Evolutionary conservation across 371 early-diverging fungal genomes (phyloP).

Genomic region (Lichtheimia ramosa): DNA sequence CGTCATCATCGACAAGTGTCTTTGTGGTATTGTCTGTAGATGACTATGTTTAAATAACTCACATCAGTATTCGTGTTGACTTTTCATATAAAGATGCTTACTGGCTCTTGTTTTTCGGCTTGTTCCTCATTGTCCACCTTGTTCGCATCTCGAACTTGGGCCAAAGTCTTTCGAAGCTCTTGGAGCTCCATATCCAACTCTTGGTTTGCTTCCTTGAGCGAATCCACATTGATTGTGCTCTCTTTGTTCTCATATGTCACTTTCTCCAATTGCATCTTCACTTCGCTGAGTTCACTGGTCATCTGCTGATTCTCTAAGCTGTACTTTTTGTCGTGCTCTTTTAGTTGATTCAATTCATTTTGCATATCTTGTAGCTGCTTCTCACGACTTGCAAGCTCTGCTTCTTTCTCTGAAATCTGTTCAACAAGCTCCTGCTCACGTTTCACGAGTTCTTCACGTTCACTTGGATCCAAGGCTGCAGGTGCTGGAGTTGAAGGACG

Average conservation of each 20-base stretch:
- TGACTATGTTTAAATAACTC: background rate
- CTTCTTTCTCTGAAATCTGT: conserved; percentile 83
- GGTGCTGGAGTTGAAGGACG: conserved; percentile 78
- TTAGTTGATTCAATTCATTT: conserved; percentile 66
- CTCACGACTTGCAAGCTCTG: conserved; percentile 55
- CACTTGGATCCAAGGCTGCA: conserved; percentile 71
- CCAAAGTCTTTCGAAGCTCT: conserved; percentile 61
- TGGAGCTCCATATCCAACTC: conserved; percentile 70
- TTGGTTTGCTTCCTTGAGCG: conserved; percentile 78
- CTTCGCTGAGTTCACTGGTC: conserved; percentile 64
- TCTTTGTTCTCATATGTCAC: conserved; percentile 85
- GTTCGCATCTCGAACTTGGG: conserved; percentile 60
- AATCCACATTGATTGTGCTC: conserved; percentile 76
- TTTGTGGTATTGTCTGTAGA: conserved; percentile 2
- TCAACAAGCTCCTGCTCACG: conserved; percentile 92
- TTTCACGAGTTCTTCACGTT: conserved; percentile 87
- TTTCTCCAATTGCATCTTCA: conserved; percentile 82
- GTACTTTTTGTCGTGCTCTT: conserved; percentile 55
- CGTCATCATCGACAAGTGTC: conserved; percentile 48
- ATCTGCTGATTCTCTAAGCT: conserved; percentile 72
- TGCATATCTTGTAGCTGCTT: conserved; percentile 53
- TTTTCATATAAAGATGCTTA: conserved; percentile 35
- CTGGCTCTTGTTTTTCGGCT: conserved; percentile 82
- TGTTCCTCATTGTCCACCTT: conserved; percentile 48
- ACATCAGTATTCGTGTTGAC: background rate